These are phyloP conservation scores for Galerina marginata DNA, from an alignment of 768 basidiomycete genomes.

Conservation along the genomic window DNA sequence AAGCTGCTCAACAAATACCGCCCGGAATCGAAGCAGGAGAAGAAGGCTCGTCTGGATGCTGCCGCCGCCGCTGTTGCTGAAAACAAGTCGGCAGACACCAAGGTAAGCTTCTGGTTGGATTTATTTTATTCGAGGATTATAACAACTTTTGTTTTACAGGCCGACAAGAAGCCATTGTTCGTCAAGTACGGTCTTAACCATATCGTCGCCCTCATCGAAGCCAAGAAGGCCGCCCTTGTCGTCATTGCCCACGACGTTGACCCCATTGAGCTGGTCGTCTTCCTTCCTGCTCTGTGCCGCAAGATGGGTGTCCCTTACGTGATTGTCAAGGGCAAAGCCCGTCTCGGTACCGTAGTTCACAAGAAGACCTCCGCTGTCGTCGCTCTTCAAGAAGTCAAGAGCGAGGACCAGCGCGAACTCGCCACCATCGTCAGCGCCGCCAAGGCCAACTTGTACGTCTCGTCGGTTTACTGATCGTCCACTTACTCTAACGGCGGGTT, in stretches of 20 bases:
- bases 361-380: conserved; percentile 97
- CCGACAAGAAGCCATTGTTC: conserved; percentile 93
- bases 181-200: conserved; percentile 98
- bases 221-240: conserved; percentile 96
- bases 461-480: not conserved
- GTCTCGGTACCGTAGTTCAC: conserved; percentile 96
- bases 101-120: conserved; percentile 36
- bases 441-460: conserved; percentile 94
- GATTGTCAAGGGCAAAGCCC: conserved; percentile 97
- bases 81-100: conserved; percentile 67
- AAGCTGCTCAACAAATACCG: conserved; percentile 98
- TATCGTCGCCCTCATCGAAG: conserved; percentile 92
- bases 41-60: conserved; percentile 87
- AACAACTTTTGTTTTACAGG: conserved; percentile 42
- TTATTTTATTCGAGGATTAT: not conserved
- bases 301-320: conserved; percentile 99
- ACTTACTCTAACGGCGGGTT: conserved; percentile 13
- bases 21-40: conserved; percentile 94
- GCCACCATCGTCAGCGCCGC: conserved; percentile 91
- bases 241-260: conserved; percentile 98
- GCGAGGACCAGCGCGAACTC: conserved; percentile 93
- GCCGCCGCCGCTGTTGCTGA: conserved; percentile 83
- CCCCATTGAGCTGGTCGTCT: conserved; percentile 98
- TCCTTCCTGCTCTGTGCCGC: conserved; percentile 96
- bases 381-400: conserved; percentile 91